Evolutionary conservation across 1,284 basidiomycete species (phyloP).

Genomic region (Moesziomyces antarcticus): DNA sequence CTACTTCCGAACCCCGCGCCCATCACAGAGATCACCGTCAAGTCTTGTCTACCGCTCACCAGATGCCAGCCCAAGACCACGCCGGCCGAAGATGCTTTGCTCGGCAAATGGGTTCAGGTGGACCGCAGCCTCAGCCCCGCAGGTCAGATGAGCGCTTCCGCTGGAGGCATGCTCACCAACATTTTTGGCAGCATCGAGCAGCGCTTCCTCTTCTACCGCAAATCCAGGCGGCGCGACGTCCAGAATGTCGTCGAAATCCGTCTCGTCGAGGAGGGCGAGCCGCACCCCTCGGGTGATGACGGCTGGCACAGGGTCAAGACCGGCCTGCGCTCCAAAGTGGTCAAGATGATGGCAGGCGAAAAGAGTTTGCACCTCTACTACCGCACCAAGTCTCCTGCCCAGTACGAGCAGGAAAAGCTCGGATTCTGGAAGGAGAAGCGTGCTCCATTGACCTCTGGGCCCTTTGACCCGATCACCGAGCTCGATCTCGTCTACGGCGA

Average conservation of each 20-base stretch:
- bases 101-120: constrained; percentile 88
- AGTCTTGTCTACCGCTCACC: constrained; percentile 76
- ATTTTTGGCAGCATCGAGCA: constrained; percentile 48
- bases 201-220: constrained; percentile 60
- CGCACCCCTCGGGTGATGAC: constrained; percentile 21
- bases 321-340: constrained; percentile 38
- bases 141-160: constrained; percentile 60
- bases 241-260: constrained; percentile 52
- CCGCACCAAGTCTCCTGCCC: constrained; percentile 15
- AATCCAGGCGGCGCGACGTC: constrained; percentile 34
- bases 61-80: constrained; percentile 78
- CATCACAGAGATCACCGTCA: constrained; percentile 79
- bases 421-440: constrained; percentile 15
- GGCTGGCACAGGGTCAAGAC: constrained; percentile 55
- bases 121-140: constrained; percentile 78
- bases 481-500: constrained; percentile 60
- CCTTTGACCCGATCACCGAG: constrained; percentile 50
- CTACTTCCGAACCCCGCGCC: constrained; percentile 55
- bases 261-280: constrained; percentile 41
- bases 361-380: constrained; percentile 52
- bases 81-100: constrained; percentile 78
- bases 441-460: too few relatives aligned
- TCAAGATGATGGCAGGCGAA: constrained; percentile 27
- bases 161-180: constrained; percentile 19
- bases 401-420: constrained; percentile 8